Evolutionary conservation across 2,329 filamentous ascomycete species (phyloP).

Genomic region (Cryphonectria naterciae): DNA sequence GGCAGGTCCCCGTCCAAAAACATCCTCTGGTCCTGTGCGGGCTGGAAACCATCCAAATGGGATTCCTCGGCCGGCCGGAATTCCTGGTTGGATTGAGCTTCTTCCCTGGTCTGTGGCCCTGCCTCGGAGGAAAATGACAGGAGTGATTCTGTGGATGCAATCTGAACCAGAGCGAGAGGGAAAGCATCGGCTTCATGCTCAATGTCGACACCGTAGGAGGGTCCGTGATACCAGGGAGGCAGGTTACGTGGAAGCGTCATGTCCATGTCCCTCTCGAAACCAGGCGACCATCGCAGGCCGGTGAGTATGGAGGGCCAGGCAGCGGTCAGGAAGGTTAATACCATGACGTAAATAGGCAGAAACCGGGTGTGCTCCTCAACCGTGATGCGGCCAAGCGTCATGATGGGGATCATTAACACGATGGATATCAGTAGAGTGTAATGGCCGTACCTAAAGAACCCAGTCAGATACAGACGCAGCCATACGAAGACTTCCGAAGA

Average conservation of each 20-base stretch:
- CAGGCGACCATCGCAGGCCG: neutral
- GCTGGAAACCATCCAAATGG: neutral
- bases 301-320: constrained; percentile 16
- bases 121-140: neutral
- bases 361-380: constrained; percentile 10
- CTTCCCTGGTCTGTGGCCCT: neutral
- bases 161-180: neutral
- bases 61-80: neutral
- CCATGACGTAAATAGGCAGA: constrained; percentile 20
- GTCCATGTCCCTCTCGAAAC: neutral
- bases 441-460: constrained; percentile 13
- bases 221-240: neutral
- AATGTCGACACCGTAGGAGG: neutral
- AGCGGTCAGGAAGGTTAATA: constrained; percentile 16
- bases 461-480: neutral
- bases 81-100: neutral
- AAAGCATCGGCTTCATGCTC: neutral
- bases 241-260: neutral
- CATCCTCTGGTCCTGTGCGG: neutral
- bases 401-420: neutral
- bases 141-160: neutral
- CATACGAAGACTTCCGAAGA: neutral
- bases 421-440: constrained; percentile 15
- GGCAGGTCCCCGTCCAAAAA: too few species aligned
- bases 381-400: constrained; percentile 3